Base-by-base conservation (phyloP, 805 yeast species). In the Saccharomycopsis sp. region DNA sequence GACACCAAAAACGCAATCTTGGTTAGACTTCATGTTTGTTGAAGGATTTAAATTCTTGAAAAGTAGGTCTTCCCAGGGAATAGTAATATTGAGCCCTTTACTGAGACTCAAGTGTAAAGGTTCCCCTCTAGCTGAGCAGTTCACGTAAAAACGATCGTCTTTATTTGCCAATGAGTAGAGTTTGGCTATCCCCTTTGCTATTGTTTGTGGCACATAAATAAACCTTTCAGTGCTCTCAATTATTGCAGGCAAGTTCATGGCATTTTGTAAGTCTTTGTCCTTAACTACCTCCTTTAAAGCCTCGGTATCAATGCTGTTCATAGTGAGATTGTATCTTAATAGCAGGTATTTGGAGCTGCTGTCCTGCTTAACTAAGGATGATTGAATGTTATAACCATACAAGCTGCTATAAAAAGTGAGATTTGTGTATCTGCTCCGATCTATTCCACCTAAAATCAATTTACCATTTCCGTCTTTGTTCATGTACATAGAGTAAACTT, bases 11-110 rank as follows among this genome's bases (percentile, higher is more conserved):
- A 54, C 55, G 24, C 62, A 60, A 46, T 60, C 55, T 50, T 57
- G 61, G 29, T 60, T 53, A 5, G 29, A 46, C 37, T 54, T 55
- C 2, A 23, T 60, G 51, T 60, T 60, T 3, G 62, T 57, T 18
- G 53, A 40, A 1, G 62, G 62, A 46, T 60, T 51, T 34, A 60
- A 55, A 51, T 60, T 57, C 40, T 53, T 57, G 51, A 60, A 54
- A 21, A 44, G 24, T 34, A 60, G 24, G 15, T 57, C 61, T n/a
- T 41, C 47, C 61, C 61, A 60, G 15, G 62, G 62, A 15, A 60
- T 55, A 18, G 58, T 57, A 16, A 57, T 50, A 21, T 60, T 60
- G 21, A 60, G 52, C 9, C 56, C 58, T 14, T 55, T 50, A 18
- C 16, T 50, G 16, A 60, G 52, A 3, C 23, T 34, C 9, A 60